Conservation (phyloP, 306 rosid genomes). For the Trifolium fragiferum region DNA sequence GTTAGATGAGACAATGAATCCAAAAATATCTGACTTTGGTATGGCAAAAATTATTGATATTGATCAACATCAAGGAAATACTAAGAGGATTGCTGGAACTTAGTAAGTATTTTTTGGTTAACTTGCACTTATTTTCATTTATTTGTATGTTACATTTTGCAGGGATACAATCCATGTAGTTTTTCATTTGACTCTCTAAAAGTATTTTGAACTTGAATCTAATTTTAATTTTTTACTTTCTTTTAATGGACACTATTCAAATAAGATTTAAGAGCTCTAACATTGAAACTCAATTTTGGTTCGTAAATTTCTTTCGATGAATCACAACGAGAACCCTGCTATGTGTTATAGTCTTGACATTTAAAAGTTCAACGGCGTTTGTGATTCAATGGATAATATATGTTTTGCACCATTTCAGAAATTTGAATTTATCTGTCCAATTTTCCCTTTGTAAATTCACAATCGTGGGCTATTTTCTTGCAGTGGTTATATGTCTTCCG, state of each 20-base stretch:
- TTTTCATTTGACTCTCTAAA: not conserved
- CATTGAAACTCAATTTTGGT: no score
- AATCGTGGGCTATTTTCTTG: not conserved
- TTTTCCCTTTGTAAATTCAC: not conserved
- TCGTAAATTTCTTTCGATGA: no score
- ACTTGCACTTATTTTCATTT: not conserved
- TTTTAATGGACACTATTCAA: no score
- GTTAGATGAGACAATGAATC: not conserved
- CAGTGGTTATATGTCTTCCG: conserved; percentile 9
- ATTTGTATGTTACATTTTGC: not conserved
- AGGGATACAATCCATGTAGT: not conserved
- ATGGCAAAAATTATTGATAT: conserved; percentile 20
- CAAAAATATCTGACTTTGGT: conserved; percentile 22
- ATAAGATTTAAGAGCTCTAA: no score
- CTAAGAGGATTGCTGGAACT: conserved; percentile 1
- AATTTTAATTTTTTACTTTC: no score
- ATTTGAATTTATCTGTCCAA: not conserved
- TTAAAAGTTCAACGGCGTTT: no score
- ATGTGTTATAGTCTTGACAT: no score
- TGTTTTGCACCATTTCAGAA: not conserved
- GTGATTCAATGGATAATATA: not conserved
- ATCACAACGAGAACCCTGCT: no score
- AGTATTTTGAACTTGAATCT: not conserved
- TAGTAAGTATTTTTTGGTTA: conserved; percentile 12
- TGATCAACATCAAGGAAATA: conserved; percentile 20